Evolutionary conservation across 805 yeast genomes (phyloP), one percentile per base, ranked within the genome.

Genomic region (Hanseniaspora lachancei): DNA sequence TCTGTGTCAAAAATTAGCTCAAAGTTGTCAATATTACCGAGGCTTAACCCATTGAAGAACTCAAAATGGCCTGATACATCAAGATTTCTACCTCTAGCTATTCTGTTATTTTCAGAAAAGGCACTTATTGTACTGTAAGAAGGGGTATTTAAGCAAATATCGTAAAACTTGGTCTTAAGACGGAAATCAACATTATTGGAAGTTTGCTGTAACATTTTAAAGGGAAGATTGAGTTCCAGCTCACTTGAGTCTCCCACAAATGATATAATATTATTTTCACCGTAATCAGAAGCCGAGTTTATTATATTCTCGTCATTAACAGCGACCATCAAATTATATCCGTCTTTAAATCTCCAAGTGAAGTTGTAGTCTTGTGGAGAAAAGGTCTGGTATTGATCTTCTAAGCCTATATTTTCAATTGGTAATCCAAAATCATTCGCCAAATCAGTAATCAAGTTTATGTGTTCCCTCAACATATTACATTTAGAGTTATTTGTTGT

Each of bases 91-190:
- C 89, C 79, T 58, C 80, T 71, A 0, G 96, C 97, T 59, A 88
- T 74, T 16, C 77, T 76, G 20, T 76, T 78, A 13, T 76, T 69
- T 48, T 76, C 75, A 70, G 86, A 66, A 60, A 91, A 91, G 49
- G 84, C 82, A 55, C 81, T 78, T 27, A 81, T 71, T 0, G 97
- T 89, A 63, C 88, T 95, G 96, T 97, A 93, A 0, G 91, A 84
- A 0, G 98, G 97, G 0, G 93, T 79, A 57, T 81, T 84, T 2
- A 89, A 66, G 0, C 77, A 70, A 48, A 93, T 62, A 49, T 81
- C 77, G 60, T 88, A 78, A 49, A 69, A 69, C 0, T 86, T 79
- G 0, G 95, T 82, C 2, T 60, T 59, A 2, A 84, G 60, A 1
- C 68, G 66, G 61, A 74, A 86, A 16, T 74, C 69, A 16, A 84